Evolutionary conservation across 2,329 filamentous ascomycete genomes (phyloP).

Genomic region (Chrysoporthe cubensis): DNA sequence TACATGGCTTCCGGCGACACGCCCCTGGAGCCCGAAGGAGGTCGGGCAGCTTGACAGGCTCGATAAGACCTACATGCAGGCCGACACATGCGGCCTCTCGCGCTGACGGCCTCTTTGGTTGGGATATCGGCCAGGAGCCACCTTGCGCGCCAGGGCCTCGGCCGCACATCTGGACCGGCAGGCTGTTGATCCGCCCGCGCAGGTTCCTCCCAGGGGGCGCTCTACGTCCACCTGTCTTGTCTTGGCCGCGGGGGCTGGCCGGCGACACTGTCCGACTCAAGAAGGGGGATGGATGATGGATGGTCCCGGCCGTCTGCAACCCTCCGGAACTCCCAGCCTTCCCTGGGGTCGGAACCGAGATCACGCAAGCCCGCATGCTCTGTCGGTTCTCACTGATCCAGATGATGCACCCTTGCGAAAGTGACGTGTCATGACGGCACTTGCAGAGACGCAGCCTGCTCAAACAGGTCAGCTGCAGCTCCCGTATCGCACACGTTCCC

Average conservation of each 20-base stretch:
- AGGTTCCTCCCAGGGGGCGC: neutral
- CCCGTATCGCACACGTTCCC: constrained; percentile 6
- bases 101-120: neutral
- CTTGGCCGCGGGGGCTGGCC: too few relatives aligned
- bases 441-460: neutral
- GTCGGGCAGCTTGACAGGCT: neutral
- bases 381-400: neutral
- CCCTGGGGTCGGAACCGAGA: neutral
- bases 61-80: neutral
- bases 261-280: neutral
- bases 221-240: neutral
- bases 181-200: neutral
- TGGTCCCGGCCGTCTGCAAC: neutral
- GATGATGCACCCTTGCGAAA: constrained; percentile 7
- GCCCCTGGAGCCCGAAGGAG: neutral
- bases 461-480: constrained; percentile 10
- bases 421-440: constrained; percentile 1
- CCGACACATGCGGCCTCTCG: constrained; percentile 7
- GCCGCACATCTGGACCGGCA: neutral
- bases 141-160: constrained; percentile 1
- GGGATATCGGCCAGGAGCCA: too few relatives aligned
- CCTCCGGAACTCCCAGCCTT: neutral
- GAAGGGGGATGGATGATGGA: too few relatives aligned
- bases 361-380: constrained; percentile 9
- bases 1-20: neutral